Base-by-base conservation (phyloP, 768 basidiomycete genomes). In the Tulasnella sp. region DNA sequence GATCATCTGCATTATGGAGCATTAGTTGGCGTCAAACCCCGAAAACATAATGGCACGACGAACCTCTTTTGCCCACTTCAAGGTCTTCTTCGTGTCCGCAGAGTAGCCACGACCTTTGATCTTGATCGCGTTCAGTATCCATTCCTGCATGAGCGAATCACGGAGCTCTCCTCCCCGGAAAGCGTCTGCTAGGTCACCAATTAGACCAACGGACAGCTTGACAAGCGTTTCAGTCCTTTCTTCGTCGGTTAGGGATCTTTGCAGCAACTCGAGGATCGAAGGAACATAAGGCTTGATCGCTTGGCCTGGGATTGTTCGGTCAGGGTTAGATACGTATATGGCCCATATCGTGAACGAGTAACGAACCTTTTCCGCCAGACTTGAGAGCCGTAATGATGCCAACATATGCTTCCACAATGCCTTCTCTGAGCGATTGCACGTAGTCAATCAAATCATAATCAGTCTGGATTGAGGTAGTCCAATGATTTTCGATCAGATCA, bases 321-420 rank as follows among this genome's bases (percentile, higher is more conserved):
- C 42, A 50, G 29, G 27, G 13, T 51, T 44, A 38, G 32, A 30
- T 44, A 23, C 26, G 32, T 52, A 11, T 47, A 21, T n/a, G 43
- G 30, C 3, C 52, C 38, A n/a, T 30, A 41, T 48, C 7, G 15
- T 38, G 15, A 38, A 38, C 34, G 8, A 23, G 23, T n/a, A 24
- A 71, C 73, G 61, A 65, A 88, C 91, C 80, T 74, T 90, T 84
- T 21, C 81, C 80, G 1, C 86, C 86, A 66, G 82, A 83, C 76
- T 93, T 94, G 68, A 97, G 75, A 0, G 88, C 93, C 38, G 89
- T 85, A 61, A 97, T 84, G 64, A 99, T 85, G 24, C 95, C 94
- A 3, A 89, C 95, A 67, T 96, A 97, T 2, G 96, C 95, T 71
- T 99, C 96, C 30, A 97, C 75, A 64, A 99, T 97, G 47, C 92